Conservation (phyloP, 2,329 filamentous ascomycete species). For the Venturia asperata region DNA sequence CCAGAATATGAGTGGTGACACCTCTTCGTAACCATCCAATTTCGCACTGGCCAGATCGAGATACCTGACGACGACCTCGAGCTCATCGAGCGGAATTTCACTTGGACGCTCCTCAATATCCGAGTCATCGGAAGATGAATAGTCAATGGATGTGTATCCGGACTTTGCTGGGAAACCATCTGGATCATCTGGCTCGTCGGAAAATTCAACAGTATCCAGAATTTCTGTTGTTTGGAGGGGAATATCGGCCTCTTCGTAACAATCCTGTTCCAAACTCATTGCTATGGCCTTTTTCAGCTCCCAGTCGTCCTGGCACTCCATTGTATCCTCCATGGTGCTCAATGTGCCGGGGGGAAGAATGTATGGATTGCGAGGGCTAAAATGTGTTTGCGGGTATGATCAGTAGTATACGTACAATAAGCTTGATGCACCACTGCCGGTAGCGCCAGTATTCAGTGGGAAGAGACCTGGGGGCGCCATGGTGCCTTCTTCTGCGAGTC, state of each 20-base stretch:
- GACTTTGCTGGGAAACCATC: too few relatives aligned
- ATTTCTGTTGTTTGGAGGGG: not conserved
- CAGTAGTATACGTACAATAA: slow-evolving; percentile 38
- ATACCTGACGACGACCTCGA: not conserved
- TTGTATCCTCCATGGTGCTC: not conserved
- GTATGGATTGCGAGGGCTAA: not conserved
- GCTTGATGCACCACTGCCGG: slow-evolving; percentile 24
- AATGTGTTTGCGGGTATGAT: not conserved
- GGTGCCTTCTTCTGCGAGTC: slow-evolving; percentile 35
- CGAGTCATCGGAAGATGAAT: not conserved
- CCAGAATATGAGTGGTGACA: not conserved
- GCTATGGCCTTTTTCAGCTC: not conserved
- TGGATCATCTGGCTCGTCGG: not conserved
- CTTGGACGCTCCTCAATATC: not conserved
- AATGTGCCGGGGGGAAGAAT: not conserved
- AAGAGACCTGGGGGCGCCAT: slow-evolving; percentile 39
- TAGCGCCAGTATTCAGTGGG: slow-evolving; percentile 45
- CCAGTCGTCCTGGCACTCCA: not conserved
- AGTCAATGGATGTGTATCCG: not conserved
- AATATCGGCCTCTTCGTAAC: not conserved
- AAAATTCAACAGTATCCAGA: not conserved
- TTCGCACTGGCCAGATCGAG: not conserved
- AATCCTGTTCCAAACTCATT: not conserved
- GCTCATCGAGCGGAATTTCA: not conserved
- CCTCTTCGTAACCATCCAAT: not conserved